Conservation (phyloP, 1,139 yeast genomes). For the Barnettozyma hawaiiensis region DNA sequence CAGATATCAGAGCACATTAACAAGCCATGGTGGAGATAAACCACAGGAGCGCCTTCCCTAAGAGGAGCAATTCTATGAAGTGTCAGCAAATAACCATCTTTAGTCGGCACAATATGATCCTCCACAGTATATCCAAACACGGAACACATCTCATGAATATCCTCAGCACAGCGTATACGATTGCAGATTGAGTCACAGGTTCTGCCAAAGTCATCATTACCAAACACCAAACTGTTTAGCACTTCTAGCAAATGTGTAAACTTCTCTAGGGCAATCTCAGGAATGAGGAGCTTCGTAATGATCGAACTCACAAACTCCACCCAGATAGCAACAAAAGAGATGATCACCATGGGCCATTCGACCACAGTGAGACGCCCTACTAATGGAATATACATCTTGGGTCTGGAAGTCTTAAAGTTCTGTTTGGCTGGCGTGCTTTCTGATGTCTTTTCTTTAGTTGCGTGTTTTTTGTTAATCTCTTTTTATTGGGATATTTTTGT, state of each 20-base stretch:
- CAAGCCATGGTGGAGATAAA: slow-evolving; percentile 86
- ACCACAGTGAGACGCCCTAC: slow-evolving; percentile 29
- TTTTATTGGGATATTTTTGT: too few species aligned
- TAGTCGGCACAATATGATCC: slow-evolving; percentile 51
- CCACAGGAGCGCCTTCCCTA: slow-evolving; percentile 41
- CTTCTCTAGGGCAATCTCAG: slow-evolving; percentile 23
- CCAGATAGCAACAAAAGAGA: slow-evolving; percentile 27
- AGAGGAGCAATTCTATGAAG: slow-evolving; percentile 46
- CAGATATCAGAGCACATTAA: slow-evolving; percentile 89
- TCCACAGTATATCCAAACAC: slow-evolving; percentile 55
- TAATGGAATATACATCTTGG: slow-evolving; percentile 23
- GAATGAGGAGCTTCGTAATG: slow-evolving; percentile 27
- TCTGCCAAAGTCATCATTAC: slow-evolving; percentile 17
- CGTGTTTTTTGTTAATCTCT: too few species aligned
- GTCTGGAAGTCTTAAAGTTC: too few species aligned
- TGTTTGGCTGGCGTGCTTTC: too few species aligned
- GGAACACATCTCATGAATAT: slow-evolving; percentile 60
- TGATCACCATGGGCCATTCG: slow-evolving; percentile 31
- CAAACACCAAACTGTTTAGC: slow-evolving; percentile 35
- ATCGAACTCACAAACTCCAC: slow-evolving; percentile 30
- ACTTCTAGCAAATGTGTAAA: slow-evolving; percentile 25
- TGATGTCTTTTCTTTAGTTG: too few species aligned
- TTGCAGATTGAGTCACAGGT: slow-evolving; percentile 13
- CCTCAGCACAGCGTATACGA: slow-evolving; percentile 34
- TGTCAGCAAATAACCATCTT: slow-evolving; percentile 50